A percentile compares a stretch with the other conserved stretches of the same genome.
Conservation (phyloP, 768 basidiomycete genomes). For the Rhodosporidiobolus sp. region DNA sequence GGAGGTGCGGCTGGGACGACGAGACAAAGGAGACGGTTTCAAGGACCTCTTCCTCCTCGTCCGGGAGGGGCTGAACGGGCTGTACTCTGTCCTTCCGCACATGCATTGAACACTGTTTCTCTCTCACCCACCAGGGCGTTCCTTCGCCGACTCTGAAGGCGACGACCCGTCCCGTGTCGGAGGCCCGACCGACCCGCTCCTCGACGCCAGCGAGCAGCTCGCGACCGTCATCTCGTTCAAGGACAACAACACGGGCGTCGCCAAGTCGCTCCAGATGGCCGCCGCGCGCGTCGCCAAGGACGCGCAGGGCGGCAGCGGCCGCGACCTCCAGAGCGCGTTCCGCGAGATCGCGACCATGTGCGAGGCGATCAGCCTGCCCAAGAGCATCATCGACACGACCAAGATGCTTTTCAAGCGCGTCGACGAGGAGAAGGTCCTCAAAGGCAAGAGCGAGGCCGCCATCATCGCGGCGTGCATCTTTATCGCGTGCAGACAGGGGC, state of each 20-base stretch:
- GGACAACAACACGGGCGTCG: conserved; percentile 89
- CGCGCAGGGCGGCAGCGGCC: conserved; percentile 58
- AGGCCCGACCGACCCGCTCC: conserved; percentile 83
- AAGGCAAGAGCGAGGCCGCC: conserved; percentile 85
- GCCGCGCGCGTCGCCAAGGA: conserved; percentile 67
- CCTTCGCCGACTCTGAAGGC: conserved; percentile 98
- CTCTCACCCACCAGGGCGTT: conserved; percentile 56
- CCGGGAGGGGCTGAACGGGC: conserved; percentile 35
- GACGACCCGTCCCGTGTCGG: conserved; percentile 99
- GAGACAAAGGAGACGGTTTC: neutral
- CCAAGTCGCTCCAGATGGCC: conserved; percentile 87
- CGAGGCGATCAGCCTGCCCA: conserved; percentile 89
- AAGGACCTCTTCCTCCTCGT: conserved; percentile 25
- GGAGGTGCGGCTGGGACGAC: neutral
- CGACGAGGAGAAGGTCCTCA: conserved; percentile 88
- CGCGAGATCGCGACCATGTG: conserved; percentile 90
- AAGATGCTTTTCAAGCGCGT: conserved; percentile 97
- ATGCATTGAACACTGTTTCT: conserved; percentile 10
- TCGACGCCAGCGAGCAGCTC: conserved; percentile 92
- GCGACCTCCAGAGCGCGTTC: conserved; percentile 82
- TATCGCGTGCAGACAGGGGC: conserved; percentile 90
- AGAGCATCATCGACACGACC: conserved; percentile 89
- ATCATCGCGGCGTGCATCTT: conserved; percentile 97
- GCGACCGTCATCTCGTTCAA: conserved; percentile 93
- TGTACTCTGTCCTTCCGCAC: neutral